Evolutionary conservation across 2,329 filamentous ascomycete species (phyloP).

Genomic region (Myrmaecium sp.): DNA sequence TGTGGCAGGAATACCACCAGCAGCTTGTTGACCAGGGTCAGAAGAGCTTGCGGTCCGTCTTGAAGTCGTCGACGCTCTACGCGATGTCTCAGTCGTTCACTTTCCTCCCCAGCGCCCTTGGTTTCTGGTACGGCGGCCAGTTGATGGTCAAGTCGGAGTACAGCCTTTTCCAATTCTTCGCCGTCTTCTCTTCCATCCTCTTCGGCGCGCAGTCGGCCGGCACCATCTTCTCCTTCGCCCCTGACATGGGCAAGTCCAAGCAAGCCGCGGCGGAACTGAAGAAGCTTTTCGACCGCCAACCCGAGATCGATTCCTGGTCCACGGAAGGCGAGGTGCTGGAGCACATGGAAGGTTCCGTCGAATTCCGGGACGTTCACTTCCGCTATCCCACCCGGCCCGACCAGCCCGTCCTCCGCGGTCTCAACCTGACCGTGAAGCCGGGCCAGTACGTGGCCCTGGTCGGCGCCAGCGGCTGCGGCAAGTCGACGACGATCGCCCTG

Average conservation of each 20-base stretch:
- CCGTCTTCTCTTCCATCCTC: slow-evolving; percentile 74
- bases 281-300: slow-evolving; percentile 62
- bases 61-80: slow-evolving; percentile 64
- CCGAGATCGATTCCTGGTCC: slow-evolving; percentile 67
- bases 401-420: slow-evolving; percentile 72
- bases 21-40: slow-evolving; percentile 51
- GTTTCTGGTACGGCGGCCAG: slow-evolving; percentile 82
- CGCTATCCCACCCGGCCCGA: slow-evolving; percentile 77
- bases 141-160: slow-evolving; percentile 59
- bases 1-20: slow-evolving; percentile 52
- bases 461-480: slow-evolving; percentile 80
- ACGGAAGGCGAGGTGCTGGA: slow-evolving; percentile 45
- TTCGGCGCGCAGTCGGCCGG: slow-evolving; percentile 88
- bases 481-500: slow-evolving; percentile 75
- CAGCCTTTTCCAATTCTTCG: slow-evolving; percentile 70
- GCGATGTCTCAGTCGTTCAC: slow-evolving; percentile 69
- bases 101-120: slow-evolving; percentile 61
- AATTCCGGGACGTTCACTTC: slow-evolving; percentile 90
- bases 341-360: slow-evolving; percentile 53
- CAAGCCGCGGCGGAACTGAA: slow-evolving; percentile 64
- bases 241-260: slow-evolving; percentile 86
- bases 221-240: slow-evolving; percentile 73
- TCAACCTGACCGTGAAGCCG: slow-evolving; percentile 56
- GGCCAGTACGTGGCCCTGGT: slow-evolving; percentile 74
- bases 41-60: slow-evolving; percentile 52